These are phyloP conservation scores for Globisporangium perplexum DNA, from an alignment of 352 stramenopile species.

Conservation along the genomic window DNA sequence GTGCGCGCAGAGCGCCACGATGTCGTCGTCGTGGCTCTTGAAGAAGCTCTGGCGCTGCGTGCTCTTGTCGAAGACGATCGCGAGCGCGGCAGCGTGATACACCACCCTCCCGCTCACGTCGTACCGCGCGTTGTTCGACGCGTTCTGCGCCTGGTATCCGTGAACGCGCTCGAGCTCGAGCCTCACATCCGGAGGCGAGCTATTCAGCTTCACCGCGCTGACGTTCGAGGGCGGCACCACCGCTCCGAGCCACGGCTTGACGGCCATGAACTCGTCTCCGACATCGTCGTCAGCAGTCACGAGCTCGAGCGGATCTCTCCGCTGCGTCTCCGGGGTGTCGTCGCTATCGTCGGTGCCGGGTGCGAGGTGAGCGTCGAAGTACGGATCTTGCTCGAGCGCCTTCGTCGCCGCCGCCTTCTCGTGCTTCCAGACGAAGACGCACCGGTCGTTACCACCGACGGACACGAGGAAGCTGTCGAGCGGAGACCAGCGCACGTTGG, in stretches of 20 bases:
- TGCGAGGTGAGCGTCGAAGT: not conserved
- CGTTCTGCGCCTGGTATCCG: slow-evolving; percentile 71
- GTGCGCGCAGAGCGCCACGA: slow-evolving; percentile 76
- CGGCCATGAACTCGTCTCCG: slow-evolving; percentile 89
- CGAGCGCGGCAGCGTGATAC: slow-evolving; percentile 76
- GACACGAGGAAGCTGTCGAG: slow-evolving; percentile 63
- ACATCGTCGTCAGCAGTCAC: slow-evolving; percentile 26
- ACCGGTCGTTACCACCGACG: slow-evolving; percentile 74
- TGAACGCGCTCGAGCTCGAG: slow-evolving; percentile 68
- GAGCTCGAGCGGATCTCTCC: slow-evolving; percentile 26
- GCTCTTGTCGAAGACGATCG: slow-evolving; percentile 56
- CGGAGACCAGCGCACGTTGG: slow-evolving; percentile 59
- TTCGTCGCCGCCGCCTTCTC: slow-evolving; percentile 14
- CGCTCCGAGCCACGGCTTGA: slow-evolving; percentile 84
- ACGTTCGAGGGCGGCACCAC: slow-evolving; percentile 66
- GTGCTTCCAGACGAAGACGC: slow-evolving; percentile 69
- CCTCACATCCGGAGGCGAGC: slow-evolving; percentile 25
- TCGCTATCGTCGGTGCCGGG: not conserved
- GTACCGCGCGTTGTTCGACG: slow-evolving; percentile 75
- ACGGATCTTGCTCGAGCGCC: slow-evolving; percentile 2
- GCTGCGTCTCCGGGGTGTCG: not conserved
- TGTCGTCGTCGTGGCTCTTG: slow-evolving; percentile 77
- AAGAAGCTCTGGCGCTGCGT: slow-evolving; percentile 46
- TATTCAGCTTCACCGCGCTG: slow-evolving; percentile 25
- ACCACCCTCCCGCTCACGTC: slow-evolving; percentile 49